A percentile compares a stretch with the other conserved stretches of the same genome.
These are phyloP conservation scores for Retiboletus flavoniger DNA, from an alignment of 1,284 basidiomycete species.

Conservation along the genomic window DNA sequence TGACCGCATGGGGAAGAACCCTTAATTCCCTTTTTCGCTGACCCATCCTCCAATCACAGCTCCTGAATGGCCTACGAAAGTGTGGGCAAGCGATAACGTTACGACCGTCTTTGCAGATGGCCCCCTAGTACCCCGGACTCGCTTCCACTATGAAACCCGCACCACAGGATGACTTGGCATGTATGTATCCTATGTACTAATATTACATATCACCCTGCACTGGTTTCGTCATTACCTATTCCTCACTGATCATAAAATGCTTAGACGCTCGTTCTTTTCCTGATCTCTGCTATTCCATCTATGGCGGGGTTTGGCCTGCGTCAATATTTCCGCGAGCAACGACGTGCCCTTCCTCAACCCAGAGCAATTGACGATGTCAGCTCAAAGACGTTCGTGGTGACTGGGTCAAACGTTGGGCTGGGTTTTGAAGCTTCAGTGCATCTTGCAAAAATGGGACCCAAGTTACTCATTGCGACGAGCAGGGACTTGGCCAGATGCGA, in stretches of 20 bases:
- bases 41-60: no score
- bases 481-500: slow-evolving; percentile 28
- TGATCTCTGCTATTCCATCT: background rate
- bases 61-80: no score
- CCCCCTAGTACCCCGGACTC: no score
- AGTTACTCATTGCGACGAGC: slow-evolving; percentile 26
- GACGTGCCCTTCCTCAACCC: slow-evolving; percentile 13
- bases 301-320: slow-evolving; percentile 17
- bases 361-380: slow-evolving; percentile 17
- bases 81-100: no score
- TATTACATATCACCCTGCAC: no score
- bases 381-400: slow-evolving; percentile 28
- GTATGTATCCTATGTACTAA: no score
- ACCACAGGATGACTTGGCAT: no score
- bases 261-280: background rate
- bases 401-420: slow-evolving; percentile 35
- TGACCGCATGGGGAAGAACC: no score
- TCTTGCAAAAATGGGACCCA: slow-evolving; percentile 27
- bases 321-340: slow-evolving; percentile 21
- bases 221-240: no score
- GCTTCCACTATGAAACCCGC: no score
- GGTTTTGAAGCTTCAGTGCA: slow-evolving; percentile 32
- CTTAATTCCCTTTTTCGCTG: no score
- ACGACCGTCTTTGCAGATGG: no score
- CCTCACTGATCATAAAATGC: background rate